A percentile compares a stretch with the other conserved stretches of the same genome.
Evolutionary conservation across 73 alveolate species (phyloP).

Genomic region (Symbiodinium natans): DNA sequence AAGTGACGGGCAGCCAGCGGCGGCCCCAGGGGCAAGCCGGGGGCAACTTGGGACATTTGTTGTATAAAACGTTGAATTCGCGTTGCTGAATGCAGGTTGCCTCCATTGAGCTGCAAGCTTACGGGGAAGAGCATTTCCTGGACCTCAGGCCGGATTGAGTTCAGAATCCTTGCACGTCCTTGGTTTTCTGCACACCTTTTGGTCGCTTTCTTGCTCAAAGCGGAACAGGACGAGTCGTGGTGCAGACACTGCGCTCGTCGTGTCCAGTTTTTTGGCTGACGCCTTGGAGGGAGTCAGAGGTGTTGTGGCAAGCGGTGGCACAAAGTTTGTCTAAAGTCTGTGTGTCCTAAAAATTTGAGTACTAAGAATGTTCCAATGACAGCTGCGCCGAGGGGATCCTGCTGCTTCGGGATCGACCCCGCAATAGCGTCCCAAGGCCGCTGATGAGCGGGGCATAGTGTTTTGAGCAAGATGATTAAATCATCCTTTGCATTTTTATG

Average conservation of each 20-base stretch:
- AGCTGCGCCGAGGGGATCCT: neutral
- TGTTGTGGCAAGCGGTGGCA: neutral
- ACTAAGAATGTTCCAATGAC: too few relatives aligned
- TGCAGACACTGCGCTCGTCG: neutral
- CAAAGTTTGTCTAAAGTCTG: neutral
- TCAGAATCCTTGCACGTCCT: neutral
- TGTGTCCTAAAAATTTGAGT: neutral
- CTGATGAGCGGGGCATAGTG: neutral
- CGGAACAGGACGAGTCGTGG: neutral
- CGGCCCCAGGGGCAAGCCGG: neutral
- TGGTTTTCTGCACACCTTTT: too few relatives aligned
- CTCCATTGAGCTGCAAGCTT: slow-evolving; percentile 13
- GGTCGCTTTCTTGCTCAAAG: neutral
- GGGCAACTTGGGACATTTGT: too few relatives aligned
- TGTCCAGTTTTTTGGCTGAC: neutral
- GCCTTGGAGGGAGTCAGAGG: neutral
- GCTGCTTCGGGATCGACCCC: slow-evolving; percentile 25
- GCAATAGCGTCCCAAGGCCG: slow-evolving; percentile 18
- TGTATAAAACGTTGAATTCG: too few relatives aligned
- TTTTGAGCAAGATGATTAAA: slow-evolving; percentile 2
- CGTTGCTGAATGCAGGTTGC: neutral
- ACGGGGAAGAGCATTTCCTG: neutral
- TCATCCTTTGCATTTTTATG: neutral
- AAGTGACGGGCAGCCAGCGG: slow-evolving; percentile 13
- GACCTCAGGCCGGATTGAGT: neutral